phyloP scores from a whole-genome alignment of 2,329 filamentous ascomycete species.

The Thielaviopsis punctulata region DNA sequence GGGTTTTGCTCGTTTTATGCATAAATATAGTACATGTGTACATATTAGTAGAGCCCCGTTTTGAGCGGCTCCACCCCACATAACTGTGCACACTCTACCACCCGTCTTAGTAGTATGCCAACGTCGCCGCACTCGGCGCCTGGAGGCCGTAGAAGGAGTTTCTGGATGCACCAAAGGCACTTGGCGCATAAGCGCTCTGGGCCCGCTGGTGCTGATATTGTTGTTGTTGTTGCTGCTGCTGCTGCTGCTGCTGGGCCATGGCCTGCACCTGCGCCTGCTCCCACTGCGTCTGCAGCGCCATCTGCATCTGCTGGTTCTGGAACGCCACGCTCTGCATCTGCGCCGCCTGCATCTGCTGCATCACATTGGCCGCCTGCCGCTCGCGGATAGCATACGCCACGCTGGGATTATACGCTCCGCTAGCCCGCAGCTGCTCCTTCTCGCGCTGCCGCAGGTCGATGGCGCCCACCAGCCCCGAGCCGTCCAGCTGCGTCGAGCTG shows the following conservation, averaged over 20 bases:
- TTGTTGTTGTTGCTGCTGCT: conserved; percentile 16
- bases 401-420: conserved; percentile 50
- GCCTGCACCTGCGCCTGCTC: conserved; percentile 15
- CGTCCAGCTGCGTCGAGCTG: conserved; percentile 20
- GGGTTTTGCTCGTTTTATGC: too few species aligned
- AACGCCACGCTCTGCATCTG: conserved; percentile 17
- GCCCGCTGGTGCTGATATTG: conserved; percentile 16
- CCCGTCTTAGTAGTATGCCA: not conserved
- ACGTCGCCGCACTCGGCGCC: not conserved
- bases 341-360: conserved; percentile 10
- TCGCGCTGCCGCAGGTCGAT: conserved; percentile 70
- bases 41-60: not conserved
- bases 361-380: conserved; percentile 34
- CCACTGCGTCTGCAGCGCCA: conserved; percentile 19
- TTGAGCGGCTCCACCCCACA: not conserved
- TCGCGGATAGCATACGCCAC: conserved; percentile 59
- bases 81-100: not conserved
- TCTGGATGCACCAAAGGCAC: not conserved
- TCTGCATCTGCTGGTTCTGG: conserved; percentile 19
- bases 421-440: conserved; percentile 46
- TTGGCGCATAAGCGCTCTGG: not conserved
- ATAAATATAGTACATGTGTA: too few species aligned
- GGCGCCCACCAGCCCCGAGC: conserved; percentile 51
- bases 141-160: not conserved
- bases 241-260: not conserved